Percentiles rank a stretch among this genome's conserved stretches.
phyloP scores from a whole-genome alignment of 2,329 filamentous ascomycete genomes.

The Fusarium sp. region DNA sequence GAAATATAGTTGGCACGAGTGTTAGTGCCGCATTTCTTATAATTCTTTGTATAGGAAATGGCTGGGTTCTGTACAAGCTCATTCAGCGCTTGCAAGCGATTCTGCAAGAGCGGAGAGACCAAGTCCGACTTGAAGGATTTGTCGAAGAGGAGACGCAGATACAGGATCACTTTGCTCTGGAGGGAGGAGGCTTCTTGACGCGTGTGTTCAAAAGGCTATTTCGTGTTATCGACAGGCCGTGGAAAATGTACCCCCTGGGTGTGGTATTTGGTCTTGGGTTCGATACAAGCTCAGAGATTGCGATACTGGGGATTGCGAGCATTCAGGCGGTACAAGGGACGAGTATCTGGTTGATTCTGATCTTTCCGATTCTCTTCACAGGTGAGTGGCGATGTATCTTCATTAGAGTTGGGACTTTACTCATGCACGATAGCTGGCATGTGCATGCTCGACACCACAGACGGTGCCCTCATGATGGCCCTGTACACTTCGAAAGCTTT shows the following conservation, averaged over 20 bases:
- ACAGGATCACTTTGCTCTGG: constrained; percentile 69
- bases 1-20: constrained; percentile 88
- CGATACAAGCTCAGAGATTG: constrained; percentile 94
- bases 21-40: constrained; percentile 87
- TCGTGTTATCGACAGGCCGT: constrained; percentile 76
- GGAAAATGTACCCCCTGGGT: constrained; percentile 97
- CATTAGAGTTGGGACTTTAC: not conserved
- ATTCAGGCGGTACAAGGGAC: constrained; percentile 88
- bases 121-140: constrained; percentile 44
- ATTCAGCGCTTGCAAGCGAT: constrained; percentile 73
- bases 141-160: constrained; percentile 33
- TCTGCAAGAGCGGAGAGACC: constrained; percentile 53
- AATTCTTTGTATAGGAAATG: constrained; percentile 83
- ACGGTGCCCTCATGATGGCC: constrained; percentile 94
- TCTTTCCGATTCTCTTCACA: constrained; percentile 92
- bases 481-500: constrained; percentile 86
- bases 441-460: constrained; percentile 92
- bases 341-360: constrained; percentile 90
- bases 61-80: constrained; percentile 84
- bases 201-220: constrained; percentile 80
- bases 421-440: constrained; percentile 73
- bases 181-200: constrained; percentile 81
- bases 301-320: constrained; percentile 87
- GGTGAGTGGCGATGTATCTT: constrained; percentile 56
- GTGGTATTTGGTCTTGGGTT: constrained; percentile 93